Evolutionary conservation across 1,284 basidiomycete species (phyloP).

Genomic region (Ceratobasidium sp.): DNA sequence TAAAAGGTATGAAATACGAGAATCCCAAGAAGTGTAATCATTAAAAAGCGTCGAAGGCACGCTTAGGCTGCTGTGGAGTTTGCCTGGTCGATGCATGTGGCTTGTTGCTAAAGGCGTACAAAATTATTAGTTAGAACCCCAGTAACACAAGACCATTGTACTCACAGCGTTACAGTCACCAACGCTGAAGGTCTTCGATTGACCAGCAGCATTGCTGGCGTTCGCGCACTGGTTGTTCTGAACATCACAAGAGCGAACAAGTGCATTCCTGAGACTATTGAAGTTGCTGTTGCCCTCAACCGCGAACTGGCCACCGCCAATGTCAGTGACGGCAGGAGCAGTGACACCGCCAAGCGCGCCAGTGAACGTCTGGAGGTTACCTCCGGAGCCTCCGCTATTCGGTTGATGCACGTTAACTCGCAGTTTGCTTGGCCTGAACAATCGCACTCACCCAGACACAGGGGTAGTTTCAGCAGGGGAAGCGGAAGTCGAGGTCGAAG

Average conservation of each 20-base stretch:
- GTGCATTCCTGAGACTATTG: conserved; percentile 53
- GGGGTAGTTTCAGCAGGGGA: conserved; percentile 50
- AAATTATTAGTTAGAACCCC: not conserved
- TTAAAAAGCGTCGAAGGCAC: not conserved
- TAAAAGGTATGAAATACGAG: conserved; percentile 6
- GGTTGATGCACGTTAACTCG: not conserved
- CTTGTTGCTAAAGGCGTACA: conserved; percentile 37
- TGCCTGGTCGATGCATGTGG: conserved; percentile 26
- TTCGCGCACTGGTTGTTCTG: conserved; percentile 70
- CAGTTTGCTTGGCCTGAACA: not conserved
- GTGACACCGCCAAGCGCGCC: conserved; percentile 59
- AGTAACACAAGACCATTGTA: not conserved
- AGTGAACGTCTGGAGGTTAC: conserved; percentile 59
- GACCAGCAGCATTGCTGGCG: conserved; percentile 61
- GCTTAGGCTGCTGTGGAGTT: conserved; percentile 16
- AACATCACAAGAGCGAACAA: conserved; percentile 65
- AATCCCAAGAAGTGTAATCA: not conserved
- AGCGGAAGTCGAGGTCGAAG: conserved; percentile 47
- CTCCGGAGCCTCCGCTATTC: conserved; percentile 45
- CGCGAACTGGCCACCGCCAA: conserved; percentile 56
- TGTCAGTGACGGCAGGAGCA: conserved; percentile 58
- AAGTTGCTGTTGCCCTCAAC: conserved; percentile 48
- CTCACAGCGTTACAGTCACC: conserved; percentile 62
- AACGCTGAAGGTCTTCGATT: conserved; percentile 63
- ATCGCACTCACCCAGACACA: conserved; percentile 39